phyloP scores from a whole-genome alignment of 2,329 filamentous ascomycete genomes.

The Fusarium austroafricanum region DNA sequence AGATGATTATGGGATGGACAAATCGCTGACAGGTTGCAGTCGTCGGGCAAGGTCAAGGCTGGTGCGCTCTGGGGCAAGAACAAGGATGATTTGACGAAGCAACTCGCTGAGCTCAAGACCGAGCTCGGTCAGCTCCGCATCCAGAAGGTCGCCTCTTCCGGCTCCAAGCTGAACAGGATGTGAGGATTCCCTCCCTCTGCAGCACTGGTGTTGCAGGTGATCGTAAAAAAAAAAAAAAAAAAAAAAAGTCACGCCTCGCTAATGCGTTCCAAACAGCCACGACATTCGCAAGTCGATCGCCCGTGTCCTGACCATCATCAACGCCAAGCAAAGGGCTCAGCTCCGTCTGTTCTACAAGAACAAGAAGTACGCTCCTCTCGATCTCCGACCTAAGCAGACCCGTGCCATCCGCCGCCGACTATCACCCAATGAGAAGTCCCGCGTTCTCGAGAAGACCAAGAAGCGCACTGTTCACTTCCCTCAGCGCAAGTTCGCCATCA shows the following conservation, averaged over 20 bases:
- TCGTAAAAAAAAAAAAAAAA: neutral
- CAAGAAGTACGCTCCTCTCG: conserved; percentile 99
- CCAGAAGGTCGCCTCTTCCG: conserved; percentile 96
- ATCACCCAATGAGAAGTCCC: conserved; percentile 88
- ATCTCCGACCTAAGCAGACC: conserved; percentile 98
- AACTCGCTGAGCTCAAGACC: conserved; percentile 93
- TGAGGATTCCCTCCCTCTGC: conserved; percentile 60
- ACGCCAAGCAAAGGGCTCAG: conserved; percentile 98
- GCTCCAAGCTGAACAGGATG: conserved; percentile 98
- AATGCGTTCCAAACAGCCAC: conserved; percentile 70
- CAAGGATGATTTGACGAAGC: conserved; percentile 98
- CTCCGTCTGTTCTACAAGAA: conserved; percentile 99
- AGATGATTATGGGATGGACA: conserved; percentile 33
- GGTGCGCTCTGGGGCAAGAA: conserved; percentile 98
- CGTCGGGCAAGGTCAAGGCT: conserved; percentile 84
- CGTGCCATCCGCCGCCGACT: conserved; percentile 96
- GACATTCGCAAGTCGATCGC: conserved; percentile 99
- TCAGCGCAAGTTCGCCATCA: conserved; percentile 98
- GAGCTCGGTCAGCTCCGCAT: conserved; percentile 97
- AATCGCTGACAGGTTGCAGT: conserved; percentile 53
- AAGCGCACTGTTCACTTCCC: conserved; percentile 98
- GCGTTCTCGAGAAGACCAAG: conserved; percentile 92
- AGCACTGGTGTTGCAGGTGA: conserved; percentile 5
- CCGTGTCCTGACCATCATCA: conserved; percentile 98
- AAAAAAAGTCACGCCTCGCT: conserved; percentile 19